Base-by-base conservation (phyloP, 441 rosid genomes). In the Jatropha podagrica region DNA sequence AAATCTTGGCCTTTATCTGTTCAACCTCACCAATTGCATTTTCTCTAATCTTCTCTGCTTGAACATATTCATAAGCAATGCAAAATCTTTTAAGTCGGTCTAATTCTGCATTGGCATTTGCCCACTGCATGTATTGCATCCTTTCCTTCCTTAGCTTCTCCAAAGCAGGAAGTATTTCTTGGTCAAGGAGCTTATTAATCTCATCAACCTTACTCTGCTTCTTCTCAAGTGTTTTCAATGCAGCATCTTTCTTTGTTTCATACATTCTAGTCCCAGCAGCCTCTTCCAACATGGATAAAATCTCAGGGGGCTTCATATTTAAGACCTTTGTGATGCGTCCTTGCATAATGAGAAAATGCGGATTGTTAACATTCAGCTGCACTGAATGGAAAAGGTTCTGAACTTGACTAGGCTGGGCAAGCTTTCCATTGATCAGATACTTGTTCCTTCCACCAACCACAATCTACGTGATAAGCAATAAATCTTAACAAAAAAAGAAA, bases 211-310 rank as follows among this genome's bases (percentile, higher is more conserved):
- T 94, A 68, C 88, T 85, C 82, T 96, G 99, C 85, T 96, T 96
- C 82, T 92, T 96, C 77, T 96, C 98, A 55, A 96, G 97, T 9
- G 97, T 96, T 88, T 94, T 96, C 61, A 96, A 51, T 0, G 98
- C 97, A 68, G 90, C 89, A 60, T 94, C 98, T 79, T 96, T 94
- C 88, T 96, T 96, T 55, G 92, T 96, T 81, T 96, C 99, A 9
- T 96, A 96, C 99, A 96, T 96, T 83, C 99, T 89, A n/a, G 99
- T 96, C 63, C 99, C 99, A 51, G 98, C 98, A 77, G 98, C 99
- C 91, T 96, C 99, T 84, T 96, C 99, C n/a, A 96, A 97, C 99
- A 96, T 96, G 23, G 99, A 96, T 60, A 96, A 76, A 49, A 92
- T 96, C 90, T 94, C 98, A 0, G 98, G 99, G 55, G 99, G 98